phyloP scores from a whole-genome alignment of 1,284 basidiomycete genomes.

The Volvariella volvacea region DNA sequence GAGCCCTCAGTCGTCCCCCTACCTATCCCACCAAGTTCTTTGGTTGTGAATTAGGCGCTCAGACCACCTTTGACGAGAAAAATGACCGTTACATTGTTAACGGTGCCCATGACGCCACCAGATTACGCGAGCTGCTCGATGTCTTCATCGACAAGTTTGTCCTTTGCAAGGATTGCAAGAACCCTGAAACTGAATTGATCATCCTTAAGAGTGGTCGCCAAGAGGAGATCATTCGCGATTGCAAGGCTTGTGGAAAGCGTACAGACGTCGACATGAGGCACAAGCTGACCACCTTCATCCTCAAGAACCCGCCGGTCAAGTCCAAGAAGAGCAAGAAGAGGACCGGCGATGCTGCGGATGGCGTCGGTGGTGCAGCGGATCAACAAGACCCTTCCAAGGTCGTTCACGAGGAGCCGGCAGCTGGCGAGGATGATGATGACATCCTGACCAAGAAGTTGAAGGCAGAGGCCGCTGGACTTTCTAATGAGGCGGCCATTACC shows the following conservation, averaged over 20 bases:
- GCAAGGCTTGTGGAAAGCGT: slow-evolving; percentile 96
- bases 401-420: background rate
- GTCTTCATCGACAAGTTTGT: slow-evolving; percentile 98
- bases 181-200: slow-evolving; percentile 96
- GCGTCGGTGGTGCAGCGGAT: slow-evolving; percentile 41
- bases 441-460: slow-evolving; percentile 81
- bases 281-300: slow-evolving; percentile 93
- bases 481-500: slow-evolving; percentile 48
- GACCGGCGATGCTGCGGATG: slow-evolving; percentile 42
- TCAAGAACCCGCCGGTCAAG: slow-evolving; percentile 95
- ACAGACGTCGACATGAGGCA: slow-evolving; percentile 95
- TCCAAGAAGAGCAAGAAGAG: slow-evolving; percentile 70
- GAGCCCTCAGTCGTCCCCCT: slow-evolving; percentile 91
- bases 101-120: slow-evolving; percentile 89
- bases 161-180: slow-evolving; percentile 96
- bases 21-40: slow-evolving; percentile 99
- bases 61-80: slow-evolving; percentile 94
- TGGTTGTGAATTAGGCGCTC: slow-evolving; percentile 96
- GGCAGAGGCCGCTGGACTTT: slow-evolving; percentile 77
- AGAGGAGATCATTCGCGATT: slow-evolving; percentile 91
- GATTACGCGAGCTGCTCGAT: slow-evolving; percentile 94
- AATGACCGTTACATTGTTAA: slow-evolving; percentile 99
- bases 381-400: slow-evolving; percentile 16
- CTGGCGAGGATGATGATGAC: slow-evolving; percentile 65
- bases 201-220: slow-evolving; percentile 69